Percentiles rank a stretch among this genome's conserved stretches.
phyloP scores from a whole-genome alignment of 768 basidiomycete genomes.

The Suillus hirtellus region DNA sequence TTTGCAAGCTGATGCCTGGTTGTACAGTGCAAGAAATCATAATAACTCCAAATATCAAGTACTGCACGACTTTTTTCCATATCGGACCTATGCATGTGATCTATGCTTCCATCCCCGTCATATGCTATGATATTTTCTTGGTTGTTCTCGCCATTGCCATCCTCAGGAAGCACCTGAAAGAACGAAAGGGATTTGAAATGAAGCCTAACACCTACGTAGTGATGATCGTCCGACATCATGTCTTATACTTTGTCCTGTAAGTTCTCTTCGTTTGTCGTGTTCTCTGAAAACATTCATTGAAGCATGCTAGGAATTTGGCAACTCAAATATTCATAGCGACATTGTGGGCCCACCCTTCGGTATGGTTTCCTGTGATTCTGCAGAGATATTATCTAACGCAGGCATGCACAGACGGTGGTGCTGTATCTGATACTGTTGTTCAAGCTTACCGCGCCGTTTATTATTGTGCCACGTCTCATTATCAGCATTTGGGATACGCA shows the following conservation, averaged over 20 bases:
- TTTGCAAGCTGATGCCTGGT: neutral
- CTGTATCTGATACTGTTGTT: neutral
- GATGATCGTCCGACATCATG: neutral
- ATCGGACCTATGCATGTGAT: neutral
- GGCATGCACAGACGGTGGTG: neutral
- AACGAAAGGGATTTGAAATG: neutral
- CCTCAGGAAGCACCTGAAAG: neutral
- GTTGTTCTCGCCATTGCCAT: neutral
- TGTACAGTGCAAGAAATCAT: neutral
- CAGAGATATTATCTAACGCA: neutral
- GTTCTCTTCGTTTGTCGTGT: neutral
- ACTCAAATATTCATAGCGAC: neutral
- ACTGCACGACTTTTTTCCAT: neutral
- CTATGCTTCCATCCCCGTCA: neutral
- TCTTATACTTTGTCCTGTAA: neutral
- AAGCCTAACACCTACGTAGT: neutral
- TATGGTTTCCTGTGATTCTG: neutral
- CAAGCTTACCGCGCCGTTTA: neutral
- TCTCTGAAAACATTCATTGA: neutral
- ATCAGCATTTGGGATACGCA: neutral
- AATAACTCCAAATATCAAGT: neutral
- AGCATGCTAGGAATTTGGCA: neutral
- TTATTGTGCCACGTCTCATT: neutral
- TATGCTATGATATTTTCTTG: neutral
- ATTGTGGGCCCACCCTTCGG: neutral